Evolutionary conservation across 352 stramenopile species (phyloP).

Genomic region (Phytophthora crassamura): DNA sequence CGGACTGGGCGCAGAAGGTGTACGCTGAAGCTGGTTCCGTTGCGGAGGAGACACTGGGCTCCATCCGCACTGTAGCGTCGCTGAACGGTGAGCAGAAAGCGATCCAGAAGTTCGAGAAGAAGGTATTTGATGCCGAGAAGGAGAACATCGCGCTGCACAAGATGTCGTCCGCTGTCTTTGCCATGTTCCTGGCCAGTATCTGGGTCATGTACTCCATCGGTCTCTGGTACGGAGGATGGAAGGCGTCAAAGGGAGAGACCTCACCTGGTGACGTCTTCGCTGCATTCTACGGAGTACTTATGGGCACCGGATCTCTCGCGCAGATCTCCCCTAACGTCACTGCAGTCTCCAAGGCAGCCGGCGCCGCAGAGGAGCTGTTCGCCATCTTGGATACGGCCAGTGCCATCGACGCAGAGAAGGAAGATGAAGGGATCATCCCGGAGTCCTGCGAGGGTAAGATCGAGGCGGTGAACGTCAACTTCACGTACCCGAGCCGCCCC

Average conservation of each 20-base stretch:
- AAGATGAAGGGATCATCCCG: slow-evolving; percentile 40
- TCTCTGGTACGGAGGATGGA: slow-evolving; percentile 60
- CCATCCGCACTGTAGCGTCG: slow-evolving; percentile 47
- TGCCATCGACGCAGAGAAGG: slow-evolving; percentile 50
- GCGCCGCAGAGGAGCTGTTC: slow-evolving; percentile 48
- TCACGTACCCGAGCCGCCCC: slow-evolving; percentile 75
- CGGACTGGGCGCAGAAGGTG: slow-evolving; percentile 39
- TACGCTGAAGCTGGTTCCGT: slow-evolving; percentile 48
- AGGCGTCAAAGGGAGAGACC: slow-evolving; percentile 37
- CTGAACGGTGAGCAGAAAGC: slow-evolving; percentile 47
- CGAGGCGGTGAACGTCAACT: slow-evolving; percentile 61
- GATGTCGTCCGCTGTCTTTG: slow-evolving; percentile 37
- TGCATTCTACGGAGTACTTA: slow-evolving; percentile 53
- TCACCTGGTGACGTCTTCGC: slow-evolving; percentile 50
- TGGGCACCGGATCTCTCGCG: slow-evolving; percentile 43
- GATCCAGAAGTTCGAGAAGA: slow-evolving; percentile 40
- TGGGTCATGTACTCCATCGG: slow-evolving; percentile 59
- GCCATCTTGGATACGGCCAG: slow-evolving; percentile 53
- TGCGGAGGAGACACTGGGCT: slow-evolving; percentile 45
- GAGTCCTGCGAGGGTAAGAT: slow-evolving; percentile 48
- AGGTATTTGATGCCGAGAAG: slow-evolving; percentile 36
- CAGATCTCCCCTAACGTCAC: slow-evolving; percentile 56
- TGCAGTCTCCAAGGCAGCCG: slow-evolving; percentile 43
- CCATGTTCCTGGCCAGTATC: slow-evolving; percentile 48
- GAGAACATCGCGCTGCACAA: slow-evolving; percentile 49